phyloP scores from a whole-genome alignment of 2,329 filamentous ascomycete genomes.

The Ophiostoma ips region DNA sequence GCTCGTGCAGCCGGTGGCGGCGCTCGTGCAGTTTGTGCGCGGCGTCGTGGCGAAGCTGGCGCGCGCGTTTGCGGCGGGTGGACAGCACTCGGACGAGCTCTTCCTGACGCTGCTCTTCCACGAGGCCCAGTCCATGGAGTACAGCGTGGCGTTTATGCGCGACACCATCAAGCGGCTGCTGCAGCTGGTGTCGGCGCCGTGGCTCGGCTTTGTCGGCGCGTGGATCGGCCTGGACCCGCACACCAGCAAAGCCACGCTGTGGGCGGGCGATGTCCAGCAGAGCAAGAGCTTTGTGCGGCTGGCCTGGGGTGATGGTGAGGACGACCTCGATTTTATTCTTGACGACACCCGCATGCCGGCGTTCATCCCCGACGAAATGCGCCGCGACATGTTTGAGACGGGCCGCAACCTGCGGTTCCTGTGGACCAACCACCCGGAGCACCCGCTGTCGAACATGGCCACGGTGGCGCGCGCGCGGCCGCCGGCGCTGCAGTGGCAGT shows the following conservation, averaged over 20 bases:
- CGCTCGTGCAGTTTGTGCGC: constrained; percentile 38
- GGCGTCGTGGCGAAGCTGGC: constrained; percentile 34
- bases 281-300: constrained; percentile 48
- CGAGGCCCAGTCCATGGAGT: constrained; percentile 48
- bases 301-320: constrained; percentile 43
- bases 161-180: constrained; percentile 55
- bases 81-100: constrained; percentile 36
- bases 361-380: constrained; percentile 59
- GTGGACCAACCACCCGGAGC: constrained; percentile 53
- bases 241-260: constrained; percentile 24
- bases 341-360: constrained; percentile 52
- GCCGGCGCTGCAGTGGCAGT: constrained; percentile 52
- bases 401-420: constrained; percentile 65
- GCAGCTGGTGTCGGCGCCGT: constrained; percentile 20
- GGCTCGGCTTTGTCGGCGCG: constrained; percentile 37
- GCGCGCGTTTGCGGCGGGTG: constrained; percentile 17
- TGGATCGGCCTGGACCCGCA: constrained; percentile 61
- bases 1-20: constrained; percentile 30
- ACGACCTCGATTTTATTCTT: constrained; percentile 47
- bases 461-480: constrained; percentile 33
- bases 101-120: constrained; percentile 48
- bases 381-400: constrained; percentile 61
- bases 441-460: constrained; percentile 47
- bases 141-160: constrained; percentile 46
- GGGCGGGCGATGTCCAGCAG: constrained; percentile 16